These are phyloP conservation scores for Alternaria triticina DNA, from an alignment of 2,329 filamentous ascomycete genomes.

Conservation along the genomic window DNA sequence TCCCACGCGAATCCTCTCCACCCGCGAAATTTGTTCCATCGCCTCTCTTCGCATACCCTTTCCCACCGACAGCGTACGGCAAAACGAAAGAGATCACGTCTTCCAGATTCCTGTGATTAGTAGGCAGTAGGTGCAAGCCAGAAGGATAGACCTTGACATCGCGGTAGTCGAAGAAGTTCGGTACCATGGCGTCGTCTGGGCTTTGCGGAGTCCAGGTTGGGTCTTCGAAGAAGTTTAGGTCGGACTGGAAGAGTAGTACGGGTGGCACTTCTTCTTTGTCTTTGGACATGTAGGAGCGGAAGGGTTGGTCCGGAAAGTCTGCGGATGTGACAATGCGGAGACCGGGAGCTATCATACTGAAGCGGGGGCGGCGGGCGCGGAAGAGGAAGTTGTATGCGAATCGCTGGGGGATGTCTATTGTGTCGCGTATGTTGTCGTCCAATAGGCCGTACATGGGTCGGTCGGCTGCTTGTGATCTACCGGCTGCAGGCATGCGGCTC, in stretches of 20 bases:
- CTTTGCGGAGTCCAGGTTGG: too few species aligned
- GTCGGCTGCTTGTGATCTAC: neutral
- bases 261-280: neutral
- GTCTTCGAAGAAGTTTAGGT: neutral
- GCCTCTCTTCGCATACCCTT: neutral
- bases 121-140: neutral
- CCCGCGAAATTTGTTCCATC: neutral
- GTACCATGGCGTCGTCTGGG: neutral
- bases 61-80: neutral
- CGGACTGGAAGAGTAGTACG: neutral
- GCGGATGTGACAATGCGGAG: neutral
- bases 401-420: neutral
- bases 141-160: neutral
- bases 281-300: neutral
- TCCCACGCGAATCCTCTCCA: neutral
- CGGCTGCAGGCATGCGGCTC: neutral
- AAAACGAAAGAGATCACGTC: neutral
- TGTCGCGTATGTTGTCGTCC: neutral
- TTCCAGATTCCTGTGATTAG: neutral
- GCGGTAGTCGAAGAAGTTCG: neutral
- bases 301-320: slow-evolving; percentile 1
- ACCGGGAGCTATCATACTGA: neutral
- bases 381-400: neutral
- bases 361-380: neutral
- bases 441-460: neutral